Conservation (phyloP, 2,329 filamentous ascomycete genomes). For the Zymoseptoria brevis region DNA sequence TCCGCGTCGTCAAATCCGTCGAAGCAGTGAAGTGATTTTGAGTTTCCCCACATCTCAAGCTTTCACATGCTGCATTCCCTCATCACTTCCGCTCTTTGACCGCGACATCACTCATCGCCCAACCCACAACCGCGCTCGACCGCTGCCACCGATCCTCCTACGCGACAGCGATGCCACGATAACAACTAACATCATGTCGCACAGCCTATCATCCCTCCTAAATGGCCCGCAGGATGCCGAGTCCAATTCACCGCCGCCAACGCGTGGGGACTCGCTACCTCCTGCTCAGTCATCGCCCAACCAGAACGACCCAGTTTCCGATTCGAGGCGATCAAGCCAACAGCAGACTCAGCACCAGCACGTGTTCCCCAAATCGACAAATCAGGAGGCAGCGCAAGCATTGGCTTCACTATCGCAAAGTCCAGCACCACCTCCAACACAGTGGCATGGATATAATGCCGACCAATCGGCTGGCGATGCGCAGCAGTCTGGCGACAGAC, state of each 20-base stretch:
- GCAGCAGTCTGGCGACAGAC: constrained; percentile 19
- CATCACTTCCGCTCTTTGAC: neutral
- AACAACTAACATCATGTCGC: constrained; percentile 16
- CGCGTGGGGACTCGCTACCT: constrained; percentile 18
- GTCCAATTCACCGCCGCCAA: constrained; percentile 5
- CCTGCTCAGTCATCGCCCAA: constrained; percentile 1
- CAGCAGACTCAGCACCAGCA: constrained; percentile 8
- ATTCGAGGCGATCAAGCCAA: constrained; percentile 10
- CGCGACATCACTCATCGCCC: neutral
- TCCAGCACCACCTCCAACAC: constrained; percentile 15
- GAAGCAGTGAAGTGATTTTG: constrained; percentile 3
- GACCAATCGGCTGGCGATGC: constrained; percentile 6
- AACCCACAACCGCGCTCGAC: neutral
- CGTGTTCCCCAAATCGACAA: constrained; percentile 20
- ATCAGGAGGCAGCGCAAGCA: constrained; percentile 35
- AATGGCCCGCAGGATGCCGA: constrained; percentile 27
- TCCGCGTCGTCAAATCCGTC: no score
- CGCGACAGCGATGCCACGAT: constrained; percentile 10
- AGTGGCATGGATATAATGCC: constrained; percentile 18
- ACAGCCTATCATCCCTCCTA: constrained; percentile 29
- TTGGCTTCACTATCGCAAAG: constrained; percentile 23
- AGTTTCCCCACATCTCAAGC: neutral
- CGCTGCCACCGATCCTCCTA: neutral
- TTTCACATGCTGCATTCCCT: neutral
- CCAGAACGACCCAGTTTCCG: constrained; percentile 14